phyloP scores from a whole-genome alignment of 305 asterid species.

The Fraxinus sp. region DNA sequence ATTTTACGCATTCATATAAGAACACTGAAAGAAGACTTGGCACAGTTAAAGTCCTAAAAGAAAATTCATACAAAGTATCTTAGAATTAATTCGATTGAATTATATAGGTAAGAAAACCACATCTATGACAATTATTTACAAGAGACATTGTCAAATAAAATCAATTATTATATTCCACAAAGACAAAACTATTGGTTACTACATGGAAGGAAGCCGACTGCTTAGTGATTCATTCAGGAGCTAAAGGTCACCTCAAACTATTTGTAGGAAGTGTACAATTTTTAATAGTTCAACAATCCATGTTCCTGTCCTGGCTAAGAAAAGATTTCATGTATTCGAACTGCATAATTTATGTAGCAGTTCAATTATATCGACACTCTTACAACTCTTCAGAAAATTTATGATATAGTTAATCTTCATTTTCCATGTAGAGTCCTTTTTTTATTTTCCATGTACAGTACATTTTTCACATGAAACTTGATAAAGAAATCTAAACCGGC shows the following conservation, averaged over 20 bases:
- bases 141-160: neutral
- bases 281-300: neutral
- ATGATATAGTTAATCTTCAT: slow-evolving; percentile 4
- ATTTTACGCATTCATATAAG: neutral
- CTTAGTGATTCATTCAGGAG: neutral
- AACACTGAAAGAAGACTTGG: neutral
- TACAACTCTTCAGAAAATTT: neutral
- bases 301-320: neutral
- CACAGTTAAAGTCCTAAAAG: neutral
- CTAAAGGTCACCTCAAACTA: neutral
- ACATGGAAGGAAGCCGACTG: neutral
- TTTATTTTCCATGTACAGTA: neutral
- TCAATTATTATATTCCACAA: neutral
- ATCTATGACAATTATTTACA: neutral
- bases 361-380: neutral
- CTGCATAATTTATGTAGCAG: slow-evolving; percentile 1
- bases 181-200: neutral
- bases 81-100: neutral
- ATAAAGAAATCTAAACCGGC: neutral
- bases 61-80: neutral
- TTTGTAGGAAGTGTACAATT: neutral
- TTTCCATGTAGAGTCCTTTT: neutral
- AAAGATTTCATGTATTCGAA: neutral
- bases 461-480: neutral
- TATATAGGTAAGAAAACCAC: neutral